These are phyloP conservation scores for Claviceps humidiphila DNA, from an alignment of 2,329 filamentous ascomycete species.

Conservation along the genomic window DNA sequence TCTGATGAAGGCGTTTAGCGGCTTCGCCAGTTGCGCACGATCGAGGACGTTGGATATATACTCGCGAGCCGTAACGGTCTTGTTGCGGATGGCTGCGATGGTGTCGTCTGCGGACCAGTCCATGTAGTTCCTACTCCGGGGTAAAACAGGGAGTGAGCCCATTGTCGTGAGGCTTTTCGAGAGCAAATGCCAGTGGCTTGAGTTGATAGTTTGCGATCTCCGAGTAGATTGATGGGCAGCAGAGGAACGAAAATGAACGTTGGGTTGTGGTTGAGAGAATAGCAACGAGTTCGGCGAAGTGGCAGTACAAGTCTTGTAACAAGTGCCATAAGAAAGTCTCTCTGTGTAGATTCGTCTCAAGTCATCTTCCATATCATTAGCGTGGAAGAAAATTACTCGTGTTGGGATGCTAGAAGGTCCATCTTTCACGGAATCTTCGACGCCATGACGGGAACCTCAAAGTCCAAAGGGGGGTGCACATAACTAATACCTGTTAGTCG, in stretches of 20 bases:
- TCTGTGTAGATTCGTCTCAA: not conserved
- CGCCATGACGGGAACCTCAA: not conserved
- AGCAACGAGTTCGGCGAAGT: too few relatives aligned
- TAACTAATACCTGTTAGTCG: too few relatives aligned
- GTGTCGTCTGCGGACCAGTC: conserved; percentile 3
- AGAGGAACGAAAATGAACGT: too few relatives aligned
- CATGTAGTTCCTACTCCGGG: not conserved
- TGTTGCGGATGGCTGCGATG: conserved; percentile 1
- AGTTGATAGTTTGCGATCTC: too few relatives aligned
- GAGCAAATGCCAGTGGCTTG: not conserved
- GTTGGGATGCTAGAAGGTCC: not conserved
- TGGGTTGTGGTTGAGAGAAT: too few relatives aligned
- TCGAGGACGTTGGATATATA: conserved; percentile 2
- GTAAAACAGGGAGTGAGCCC: not conserved
- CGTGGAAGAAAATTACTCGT: not conserved
- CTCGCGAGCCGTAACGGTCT: conserved; percentile 1
- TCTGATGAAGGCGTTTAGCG: conserved; percentile 2
- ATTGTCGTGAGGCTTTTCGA: not conserved
- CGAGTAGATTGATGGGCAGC: too few relatives aligned
- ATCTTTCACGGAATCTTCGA: not conserved
- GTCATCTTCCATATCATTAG: not conserved
- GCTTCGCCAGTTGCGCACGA: not conserved
- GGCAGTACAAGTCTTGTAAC: too few relatives aligned
- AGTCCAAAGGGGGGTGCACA: not conserved
- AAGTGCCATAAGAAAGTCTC: too few relatives aligned